Evolutionary conservation across 2,329 filamentous ascomycete species (phyloP).

Genomic region (Gremmenia infestans): DNA sequence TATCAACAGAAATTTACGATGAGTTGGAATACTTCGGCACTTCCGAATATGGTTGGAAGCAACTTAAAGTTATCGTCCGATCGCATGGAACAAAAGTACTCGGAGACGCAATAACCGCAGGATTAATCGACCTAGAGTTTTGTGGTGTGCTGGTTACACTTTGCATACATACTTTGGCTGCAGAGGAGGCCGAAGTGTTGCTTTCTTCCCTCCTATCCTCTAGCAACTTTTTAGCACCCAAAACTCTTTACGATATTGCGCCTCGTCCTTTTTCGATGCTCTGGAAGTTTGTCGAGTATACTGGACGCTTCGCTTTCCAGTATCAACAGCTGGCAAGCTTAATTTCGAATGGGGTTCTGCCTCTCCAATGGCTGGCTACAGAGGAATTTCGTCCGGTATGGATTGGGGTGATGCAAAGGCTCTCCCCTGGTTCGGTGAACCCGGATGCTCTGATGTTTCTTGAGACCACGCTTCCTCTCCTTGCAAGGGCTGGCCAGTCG

Average conservation of each 20-base stretch:
- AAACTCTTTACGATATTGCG: slow-evolving; percentile 25
- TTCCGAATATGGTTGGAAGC: slow-evolving; percentile 39
- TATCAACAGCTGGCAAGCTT: slow-evolving; percentile 36
- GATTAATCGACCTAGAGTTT: slow-evolving; percentile 39
- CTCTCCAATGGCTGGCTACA: slow-evolving; percentile 41
- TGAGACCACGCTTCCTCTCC: slow-evolving; percentile 31
- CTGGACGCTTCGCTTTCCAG: slow-evolving; percentile 31
- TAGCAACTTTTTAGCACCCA: slow-evolving; percentile 35
- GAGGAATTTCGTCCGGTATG: slow-evolving; percentile 38
- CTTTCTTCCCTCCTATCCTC: slow-evolving; percentile 33
- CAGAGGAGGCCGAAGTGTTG: slow-evolving; percentile 39
- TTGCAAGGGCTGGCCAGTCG: slow-evolving; percentile 8
- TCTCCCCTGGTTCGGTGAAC: slow-evolving; percentile 32
- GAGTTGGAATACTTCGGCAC: slow-evolving; percentile 43
- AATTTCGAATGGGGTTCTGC: slow-evolving; percentile 34
- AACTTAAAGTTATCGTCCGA: slow-evolving; percentile 41
- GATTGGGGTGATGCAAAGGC: slow-evolving; percentile 33
- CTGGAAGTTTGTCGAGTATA: slow-evolving; percentile 31
- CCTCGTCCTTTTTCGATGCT: slow-evolving; percentile 34
- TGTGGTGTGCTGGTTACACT: slow-evolving; percentile 38
- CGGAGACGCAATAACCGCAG: slow-evolving; percentile 37
- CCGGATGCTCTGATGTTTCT: slow-evolving; percentile 36
- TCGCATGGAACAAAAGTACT: slow-evolving; percentile 43
- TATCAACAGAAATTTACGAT: slow-evolving; percentile 43
- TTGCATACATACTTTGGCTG: slow-evolving; percentile 34